Base-by-base conservation (phyloP, 1,284 basidiomycete species). In the Cerioporus squamosus region DNA sequence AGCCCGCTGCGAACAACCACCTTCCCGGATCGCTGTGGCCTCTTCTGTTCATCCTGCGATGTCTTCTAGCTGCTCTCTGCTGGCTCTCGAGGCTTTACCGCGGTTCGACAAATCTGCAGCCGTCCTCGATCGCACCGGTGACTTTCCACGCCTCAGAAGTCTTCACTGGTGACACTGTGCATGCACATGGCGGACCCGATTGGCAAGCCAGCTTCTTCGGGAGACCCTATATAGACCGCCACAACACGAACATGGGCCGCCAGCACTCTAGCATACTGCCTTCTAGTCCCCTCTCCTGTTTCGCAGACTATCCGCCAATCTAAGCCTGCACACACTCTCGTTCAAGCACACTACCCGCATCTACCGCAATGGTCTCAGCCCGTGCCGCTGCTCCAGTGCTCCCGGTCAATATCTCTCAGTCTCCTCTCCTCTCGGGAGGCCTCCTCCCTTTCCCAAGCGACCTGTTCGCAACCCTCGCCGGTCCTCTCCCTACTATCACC, bases 351-450 rank as follows among this genome's bases (percentile, higher is more conserved):
- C 36, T 44, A 26, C 44, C 42, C 12, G 33, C 49, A 33, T 29
- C 36, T 3, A 29, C 31, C 42, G 12, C 49, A 44, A 60, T 61
- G 61, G 44, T 51, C 40, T 39, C 51, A 51, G 18, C 46, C 26
- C 57, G 44, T n/a, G 53, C 59, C 36, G 55, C 45, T 62, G 61
- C 51, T n/a, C 63, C 66, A 3, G 57, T 66, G 18, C 65, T 74
- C n/a, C 65, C 65, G 20, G 59, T 71, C 48, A 46, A 65, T 48
- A 64, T 75, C 18, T 67, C 74, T 22, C 63, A 64, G 20, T 72
- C 72, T 3, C 74, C 74, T 20, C 65, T 75, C 24, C 62, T 73
- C 9, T 64, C 70, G 23, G 45, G 45, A 15, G 69, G 68, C 23
- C 51, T 66, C 7, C 53, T 69, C 18, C 63, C 68, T 1, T 52